Evolutionary conservation across 345 rosid species (phyloP), one percentile per base, ranked within the genome.

Genomic region (Pugionium cornutum): DNA sequence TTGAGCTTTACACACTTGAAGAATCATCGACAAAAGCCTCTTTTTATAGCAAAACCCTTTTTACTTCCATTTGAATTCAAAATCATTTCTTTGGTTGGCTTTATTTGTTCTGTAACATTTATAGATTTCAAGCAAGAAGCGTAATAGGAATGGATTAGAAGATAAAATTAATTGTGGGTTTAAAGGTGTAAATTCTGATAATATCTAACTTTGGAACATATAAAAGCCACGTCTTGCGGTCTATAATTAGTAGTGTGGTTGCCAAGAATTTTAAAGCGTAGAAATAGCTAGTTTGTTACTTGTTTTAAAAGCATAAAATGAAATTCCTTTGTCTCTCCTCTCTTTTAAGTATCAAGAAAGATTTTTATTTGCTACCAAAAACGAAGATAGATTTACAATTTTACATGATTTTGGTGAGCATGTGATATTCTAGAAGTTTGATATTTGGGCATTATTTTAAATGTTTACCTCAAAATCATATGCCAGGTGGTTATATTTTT

Each of bases 161-260:
- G 18, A 18, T 18, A 18, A 18, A 18, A 18, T 18, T 18, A 18
- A 18, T 18, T 18, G 18, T 18, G 18, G 18, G 18, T 18, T 18
- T 18, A 18, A 18, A 18, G 18, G 0, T 18, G 18, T 18, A 18
- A 0, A 18, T 18, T 18, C 18, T n/a, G 45, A 5, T 29, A 6
- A 49, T 28, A 58, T 78, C 58, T 74, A 80, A 80, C 48, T 65
- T 74, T 79, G 88, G 88, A 73, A 78, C 42, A 62, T 9, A 74
- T 53, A 34, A 25, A 62, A 68, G 71, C 85, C 18, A 77, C 83
- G 85, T 80, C 75, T 62, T 37, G 61, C 51, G 49, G 67, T 73
- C 70, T 65, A 65, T 49, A 65, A 41, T 41, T 58, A 57, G 68
- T 72, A 72, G 71, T 27, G 29, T 57, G 41, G 44, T 70, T 72